Conservation (phyloP, 2,329 filamentous ascomycete species). For the Aspergillus hiratsukae region DNA sequence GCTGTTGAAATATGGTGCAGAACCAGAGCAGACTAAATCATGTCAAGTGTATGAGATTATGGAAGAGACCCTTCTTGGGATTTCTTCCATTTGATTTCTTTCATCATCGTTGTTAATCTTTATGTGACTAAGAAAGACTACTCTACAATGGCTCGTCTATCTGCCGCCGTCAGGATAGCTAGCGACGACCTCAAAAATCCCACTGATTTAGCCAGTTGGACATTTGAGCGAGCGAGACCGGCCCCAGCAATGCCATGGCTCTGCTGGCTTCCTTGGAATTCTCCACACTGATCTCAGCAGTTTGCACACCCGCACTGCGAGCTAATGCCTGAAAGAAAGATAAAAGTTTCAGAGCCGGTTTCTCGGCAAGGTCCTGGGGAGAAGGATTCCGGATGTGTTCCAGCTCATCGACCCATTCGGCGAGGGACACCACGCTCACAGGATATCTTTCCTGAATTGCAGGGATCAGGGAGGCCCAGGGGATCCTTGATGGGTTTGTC, state of each 20-base stretch:
- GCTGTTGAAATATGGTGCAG: no score
- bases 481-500: slow-evolving; percentile 42
- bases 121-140: no score
- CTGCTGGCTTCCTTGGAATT: slow-evolving; percentile 39
- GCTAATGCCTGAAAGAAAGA: slow-evolving; percentile 45
- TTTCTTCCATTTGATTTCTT: no score
- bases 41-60: no score
- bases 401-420: slow-evolving; percentile 46
- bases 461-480: slow-evolving; percentile 41
- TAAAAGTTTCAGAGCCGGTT: slow-evolving; percentile 51
- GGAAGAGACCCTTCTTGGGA: no score
- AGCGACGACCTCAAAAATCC: slow-evolving; percentile 3
- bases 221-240: slow-evolving; percentile 36
- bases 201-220: slow-evolving; percentile 30
- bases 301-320: slow-evolving; percentile 14
- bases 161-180: no score
- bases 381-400: slow-evolving; percentile 38
- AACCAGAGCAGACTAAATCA: no score
- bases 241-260: slow-evolving; percentile 39
- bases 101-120: no score
- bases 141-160: no score
- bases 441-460: slow-evolving; percentile 42
- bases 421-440: slow-evolving; percentile 36
- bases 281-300: slow-evolving; percentile 39
- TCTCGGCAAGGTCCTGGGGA: slow-evolving; percentile 38